Conservation (phyloP, 2,329 filamentous ascomycete species). For the Cladosporium sphaerospermum region DNA sequence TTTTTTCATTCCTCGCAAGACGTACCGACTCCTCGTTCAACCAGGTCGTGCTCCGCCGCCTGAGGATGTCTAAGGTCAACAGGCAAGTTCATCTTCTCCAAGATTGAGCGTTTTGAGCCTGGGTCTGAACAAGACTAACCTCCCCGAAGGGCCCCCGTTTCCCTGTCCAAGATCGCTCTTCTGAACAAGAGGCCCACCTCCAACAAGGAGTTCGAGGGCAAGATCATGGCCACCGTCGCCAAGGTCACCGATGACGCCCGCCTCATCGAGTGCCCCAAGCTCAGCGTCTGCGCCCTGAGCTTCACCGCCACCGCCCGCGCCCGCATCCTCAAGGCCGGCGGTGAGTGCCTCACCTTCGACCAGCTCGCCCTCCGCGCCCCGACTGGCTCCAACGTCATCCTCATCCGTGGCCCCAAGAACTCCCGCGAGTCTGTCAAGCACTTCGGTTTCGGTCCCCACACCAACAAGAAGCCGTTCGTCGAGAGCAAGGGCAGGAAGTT, state of each 20-base stretch:
- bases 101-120: constrained; percentile 8
- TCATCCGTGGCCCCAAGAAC: constrained; percentile 98
- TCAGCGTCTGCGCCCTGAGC: constrained; percentile 86
- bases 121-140: constrained; percentile 16
- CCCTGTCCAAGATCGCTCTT: constrained; percentile 79
- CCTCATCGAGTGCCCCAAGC: constrained; percentile 81
- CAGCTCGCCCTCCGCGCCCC: constrained; percentile 93
- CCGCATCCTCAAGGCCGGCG: constrained; percentile 86
- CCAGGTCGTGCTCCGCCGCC: constrained; percentile 93
- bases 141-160: constrained; percentile 62
- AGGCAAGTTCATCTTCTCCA: neutral
- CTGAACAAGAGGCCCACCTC: constrained; percentile 48
- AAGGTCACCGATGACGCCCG: constrained; percentile 98
- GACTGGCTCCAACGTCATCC: constrained; percentile 92
- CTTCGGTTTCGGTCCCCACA: constrained; percentile 97
- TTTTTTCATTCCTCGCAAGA: constrained; percentile 27
- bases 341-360: constrained; percentile 91
- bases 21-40: constrained; percentile 98
- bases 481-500: constrained; percentile 99
- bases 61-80: constrained; percentile 99
- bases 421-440: constrained; percentile 96
- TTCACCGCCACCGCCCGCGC: constrained; percentile 96
- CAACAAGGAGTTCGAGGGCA: constrained; percentile 55
- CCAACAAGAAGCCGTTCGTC: constrained; percentile 97
- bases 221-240: constrained; percentile 90